Conservation (phyloP, 177 flowering plant genomes). For the Tripterygium wilfordii region DNA sequence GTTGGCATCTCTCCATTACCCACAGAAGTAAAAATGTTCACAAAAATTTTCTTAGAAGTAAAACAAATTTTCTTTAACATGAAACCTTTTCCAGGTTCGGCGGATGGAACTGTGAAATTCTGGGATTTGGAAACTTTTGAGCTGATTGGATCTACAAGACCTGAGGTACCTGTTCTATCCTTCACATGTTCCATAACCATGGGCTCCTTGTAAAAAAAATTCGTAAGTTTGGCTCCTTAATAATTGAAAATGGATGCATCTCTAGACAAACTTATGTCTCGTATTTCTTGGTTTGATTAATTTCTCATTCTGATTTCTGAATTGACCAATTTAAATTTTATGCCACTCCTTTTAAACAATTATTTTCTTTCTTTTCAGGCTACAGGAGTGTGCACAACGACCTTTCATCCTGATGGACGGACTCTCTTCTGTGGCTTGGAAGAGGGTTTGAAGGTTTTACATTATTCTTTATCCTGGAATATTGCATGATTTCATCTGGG, state of each 20-base stretch:
- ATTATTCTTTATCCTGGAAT: conserved; percentile 1
- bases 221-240: too few species aligned
- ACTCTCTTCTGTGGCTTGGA: conserved; percentile 84
- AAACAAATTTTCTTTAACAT: too few species aligned
- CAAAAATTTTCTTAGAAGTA: too few species aligned
- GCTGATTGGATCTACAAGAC: conserved; percentile 82
- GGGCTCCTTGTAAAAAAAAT: too few species aligned
- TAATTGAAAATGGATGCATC: too few species aligned
- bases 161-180: conserved; percentile 56
- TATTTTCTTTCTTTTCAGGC: conserved; percentile 56
- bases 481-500: neutral
- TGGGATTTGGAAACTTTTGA: conserved; percentile 99
- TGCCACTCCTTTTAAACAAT: too few species aligned
- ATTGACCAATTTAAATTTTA: too few species aligned
- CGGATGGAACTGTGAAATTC: conserved; percentile 87
- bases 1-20: too few species aligned
- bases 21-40: too few species aligned
- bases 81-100: conserved; percentile 89
- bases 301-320: neutral
- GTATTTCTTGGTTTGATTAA: neutral
- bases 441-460: conserved; percentile 68
- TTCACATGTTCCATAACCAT: too few species aligned
- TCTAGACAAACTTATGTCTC: too few species aligned
- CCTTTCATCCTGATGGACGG: conserved; percentile 94
- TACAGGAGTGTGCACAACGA: conserved; percentile 70